Percentiles rank a stretch among this genome's conserved stretches.
These are phyloP conservation scores for Melanogaster broomeanus DNA, from an alignment of 768 basidiomycete species.

Conservation along the genomic window DNA sequence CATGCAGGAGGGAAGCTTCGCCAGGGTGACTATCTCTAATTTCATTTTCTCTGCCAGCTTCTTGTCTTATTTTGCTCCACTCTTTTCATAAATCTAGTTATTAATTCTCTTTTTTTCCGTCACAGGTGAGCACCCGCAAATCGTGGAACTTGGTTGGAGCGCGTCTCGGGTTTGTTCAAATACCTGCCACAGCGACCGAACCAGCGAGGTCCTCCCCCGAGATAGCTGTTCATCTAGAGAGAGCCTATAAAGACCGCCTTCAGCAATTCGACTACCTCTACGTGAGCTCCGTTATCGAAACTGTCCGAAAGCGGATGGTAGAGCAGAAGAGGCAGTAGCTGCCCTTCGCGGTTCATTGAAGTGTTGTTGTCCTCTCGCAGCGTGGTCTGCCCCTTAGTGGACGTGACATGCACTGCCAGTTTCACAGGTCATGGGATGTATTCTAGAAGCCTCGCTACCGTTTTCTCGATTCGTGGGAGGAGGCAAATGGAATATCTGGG, in stretches of 20 bases:
- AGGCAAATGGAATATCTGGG: background rate
- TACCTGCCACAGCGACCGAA: conserved; percentile 17
- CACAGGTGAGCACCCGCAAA: conserved; percentile 24
- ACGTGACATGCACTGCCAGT: conserved; percentile 1
- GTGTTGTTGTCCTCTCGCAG: conserved; percentile 6
- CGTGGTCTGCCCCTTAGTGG: conserved; percentile 3
- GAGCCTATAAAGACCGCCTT: conserved; percentile 28
- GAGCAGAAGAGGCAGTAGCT: conserved; percentile 30
- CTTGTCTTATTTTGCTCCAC: conserved; percentile 1
- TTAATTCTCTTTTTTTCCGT: background rate
- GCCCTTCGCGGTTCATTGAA: conserved; percentile 9
- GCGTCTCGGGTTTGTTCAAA: conserved; percentile 28
- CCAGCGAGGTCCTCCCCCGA: conserved; percentile 26
- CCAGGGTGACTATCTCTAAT: conserved; percentile 16
- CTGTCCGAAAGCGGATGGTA: conserved; percentile 32
- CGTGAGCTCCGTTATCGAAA: conserved; percentile 33
- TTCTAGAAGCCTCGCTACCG: conserved; percentile 15
- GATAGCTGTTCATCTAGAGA: conserved; percentile 28
- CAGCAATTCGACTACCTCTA: conserved; percentile 36
- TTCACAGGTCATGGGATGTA: background rate
- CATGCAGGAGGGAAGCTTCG: conserved; percentile 33
- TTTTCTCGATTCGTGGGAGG: conserved; percentile 4
- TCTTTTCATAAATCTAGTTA: conserved; percentile 1
- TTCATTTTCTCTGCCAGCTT: background rate
- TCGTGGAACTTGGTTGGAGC: conserved; percentile 29